Conservation (phyloP, 2,329 filamentous ascomycete species). For the Penicillium palitans region DNA sequence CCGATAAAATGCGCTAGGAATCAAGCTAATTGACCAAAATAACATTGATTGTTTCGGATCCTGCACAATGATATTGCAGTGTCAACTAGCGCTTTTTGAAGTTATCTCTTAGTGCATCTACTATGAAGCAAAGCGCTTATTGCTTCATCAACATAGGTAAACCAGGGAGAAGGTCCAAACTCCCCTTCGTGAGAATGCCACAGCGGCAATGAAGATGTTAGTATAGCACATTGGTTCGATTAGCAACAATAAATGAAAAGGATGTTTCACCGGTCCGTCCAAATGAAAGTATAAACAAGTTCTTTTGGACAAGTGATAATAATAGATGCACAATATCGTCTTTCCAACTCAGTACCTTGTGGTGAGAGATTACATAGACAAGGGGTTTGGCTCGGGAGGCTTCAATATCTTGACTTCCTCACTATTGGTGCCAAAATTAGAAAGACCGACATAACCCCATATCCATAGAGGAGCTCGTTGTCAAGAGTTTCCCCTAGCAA, state of each 20-base stretch:
- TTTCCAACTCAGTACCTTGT: background rate
- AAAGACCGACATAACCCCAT: background rate
- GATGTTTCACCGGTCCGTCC: background rate
- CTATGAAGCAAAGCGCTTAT: background rate
- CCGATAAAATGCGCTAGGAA: background rate
- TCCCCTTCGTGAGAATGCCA: background rate
- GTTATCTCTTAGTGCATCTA: background rate
- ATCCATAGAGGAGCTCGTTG: background rate
- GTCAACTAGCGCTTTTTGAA: too few relatives aligned
- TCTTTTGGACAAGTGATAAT: background rate
- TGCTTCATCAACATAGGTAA: background rate
- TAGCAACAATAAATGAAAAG: background rate
- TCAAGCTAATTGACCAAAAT: background rate
- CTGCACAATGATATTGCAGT: background rate
- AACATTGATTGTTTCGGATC: background rate
- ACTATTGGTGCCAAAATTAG: background rate
- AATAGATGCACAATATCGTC: background rate
- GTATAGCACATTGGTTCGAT: background rate
- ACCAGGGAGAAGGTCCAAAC: background rate
- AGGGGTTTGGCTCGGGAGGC: background rate
- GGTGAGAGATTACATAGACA: background rate
- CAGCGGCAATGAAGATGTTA: background rate
- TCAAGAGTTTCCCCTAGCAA: background rate
- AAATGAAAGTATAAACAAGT: background rate
- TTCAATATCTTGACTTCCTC: background rate